Conservation (phyloP, 106 monocot genomes). For the Acorus calamus region DNA sequence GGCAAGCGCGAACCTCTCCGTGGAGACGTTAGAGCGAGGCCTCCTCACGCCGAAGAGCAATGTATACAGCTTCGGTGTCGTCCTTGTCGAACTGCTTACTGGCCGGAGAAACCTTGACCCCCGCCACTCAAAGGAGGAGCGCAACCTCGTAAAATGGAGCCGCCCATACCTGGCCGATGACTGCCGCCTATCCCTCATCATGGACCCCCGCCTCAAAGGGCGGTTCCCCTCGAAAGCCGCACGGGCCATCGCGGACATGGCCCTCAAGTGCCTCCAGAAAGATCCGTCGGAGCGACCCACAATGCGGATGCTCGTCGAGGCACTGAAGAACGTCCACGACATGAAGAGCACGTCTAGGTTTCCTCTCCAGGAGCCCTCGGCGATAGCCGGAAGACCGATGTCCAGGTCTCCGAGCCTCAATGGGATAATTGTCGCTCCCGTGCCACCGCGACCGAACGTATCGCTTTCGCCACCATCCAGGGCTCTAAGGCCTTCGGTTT, state of each 20-base stretch:
- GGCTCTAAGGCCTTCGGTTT: constrained; percentile 29
- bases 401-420: constrained; percentile 63
- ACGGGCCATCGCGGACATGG: constrained; percentile 56
- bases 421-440: constrained; percentile 17
- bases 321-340: constrained; percentile 50
- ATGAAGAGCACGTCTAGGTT: constrained; percentile 53
- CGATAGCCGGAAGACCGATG: constrained; percentile 38
- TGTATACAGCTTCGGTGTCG: constrained; percentile 74
- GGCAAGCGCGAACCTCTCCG: constrained; percentile 52
- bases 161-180: constrained; percentile 75
- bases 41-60: constrained; percentile 88
- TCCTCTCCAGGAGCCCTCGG: constrained; percentile 67
- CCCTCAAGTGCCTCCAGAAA: constrained; percentile 55
- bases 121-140: constrained; percentile 54
- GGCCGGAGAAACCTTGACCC: constrained; percentile 60
- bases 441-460: constrained; percentile 6
- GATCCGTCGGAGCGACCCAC: constrained; percentile 82
- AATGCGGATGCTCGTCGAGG: constrained; percentile 59
- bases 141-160: constrained; percentile 79
- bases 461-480: constrained; percentile 28
- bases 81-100: constrained; percentile 75
- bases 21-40: constrained; percentile 60
- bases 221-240: constrained; percentile 67
- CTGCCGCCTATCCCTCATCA: constrained; percentile 69
- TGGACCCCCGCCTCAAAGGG: constrained; percentile 76